Base-by-base conservation (phyloP, 2,329 filamentous ascomycete genomes). In the Coniochaeta pulveracea region DNA sequence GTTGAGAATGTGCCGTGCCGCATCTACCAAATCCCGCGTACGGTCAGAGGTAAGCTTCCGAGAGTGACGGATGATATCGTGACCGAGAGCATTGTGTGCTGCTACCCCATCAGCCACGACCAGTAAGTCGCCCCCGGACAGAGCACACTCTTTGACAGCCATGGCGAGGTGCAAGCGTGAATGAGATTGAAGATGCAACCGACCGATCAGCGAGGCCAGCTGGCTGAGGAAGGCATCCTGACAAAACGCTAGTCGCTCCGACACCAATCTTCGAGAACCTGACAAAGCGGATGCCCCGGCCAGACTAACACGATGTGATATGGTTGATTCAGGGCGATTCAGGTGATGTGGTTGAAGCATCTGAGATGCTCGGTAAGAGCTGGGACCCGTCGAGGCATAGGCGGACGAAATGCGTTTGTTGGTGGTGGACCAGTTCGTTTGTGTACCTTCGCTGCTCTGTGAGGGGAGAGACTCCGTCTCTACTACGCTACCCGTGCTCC, bases 191-290 rank as follows among this genome's bases (percentile, higher is more conserved):
- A 95, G 66, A 55, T 95, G 85, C 36, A 95, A 69, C 23, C 76
- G 69, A 11, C 91, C 91, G 51, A 96, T 89, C 53, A 96, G 94
- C 4, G 85, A 93, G 33, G 85, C 89, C 33, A 98, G 73, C 49
- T 88, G 82, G 6, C 88, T 91, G 34, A 98, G 63, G 49, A 96
- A 94, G 6, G 74, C 75, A 58, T 96, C 88, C 58, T 95, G 86
- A 33, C 78, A 82, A 32, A 72, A 66, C 47, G 76, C 81, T 31
- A 96, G 70, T 44, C 79, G 79, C 53, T 88, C 82, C 3, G 88
- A 94, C 21, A 91, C 84, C 38, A 95, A 66, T 47, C 83, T 81
- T 39, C 77, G 72, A 40, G 77, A 73, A 40, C 70, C 69, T 21
- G 69, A 69, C 22, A 69, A 61, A 25, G 74, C 67, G 27, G 78